Base-by-base conservation (phyloP, 352 stramenopile species). In the Phytophthora idaei region DNA sequence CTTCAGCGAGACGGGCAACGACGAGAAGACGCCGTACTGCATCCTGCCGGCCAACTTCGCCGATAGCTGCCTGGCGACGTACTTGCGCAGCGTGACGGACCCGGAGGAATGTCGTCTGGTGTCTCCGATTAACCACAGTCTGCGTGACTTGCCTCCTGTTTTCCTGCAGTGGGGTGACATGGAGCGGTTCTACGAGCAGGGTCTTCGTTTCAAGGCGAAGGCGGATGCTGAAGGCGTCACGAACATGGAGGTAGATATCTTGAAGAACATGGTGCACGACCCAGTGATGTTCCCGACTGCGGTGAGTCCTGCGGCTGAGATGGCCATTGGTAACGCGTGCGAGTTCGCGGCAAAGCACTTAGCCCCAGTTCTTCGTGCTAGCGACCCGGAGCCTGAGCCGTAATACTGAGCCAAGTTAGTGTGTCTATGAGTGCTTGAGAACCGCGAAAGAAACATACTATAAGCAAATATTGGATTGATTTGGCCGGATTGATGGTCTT, bases 171-270 rank as follows among this genome's bases (percentile, higher is more conserved):
- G 67, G 64, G 69, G 69, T 2, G 39, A 64, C 14, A 21, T 64
- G 11, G 69, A 81, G 21, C 59, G 64, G 15, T 69, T 81, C 28
- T 69, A 74, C 51, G 59, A 73, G 42, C 61, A 78, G 27, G 70
- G 65, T 4, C 50, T 78, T 7, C 62, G 57, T 21, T 69, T 81
- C 37, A 70, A 71, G 57, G 49, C 57, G n/a, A 71, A 67, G 41
- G 64, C 57, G 8, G 57, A 71, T 1, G 49, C 57, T 17, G 34
- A 81, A 14, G 70, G 70, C 8, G 61, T 76, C 36, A 61, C 46
- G 34, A 68, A 77, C 45, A 78, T 74, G 69, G 73, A 81, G 67
- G n/a, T 78, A 1, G 73, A 78, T 28, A 64, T 78, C 25, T 48
- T 76, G 44, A 64, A 71, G 47, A 69, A 73, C 34, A 75, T 80